Evolutionary conservation across 2,329 filamentous ascomycete genomes (phyloP), one percentile per base, ranked within the genome.

Genomic region (Epicoccum sorghinum): DNA sequence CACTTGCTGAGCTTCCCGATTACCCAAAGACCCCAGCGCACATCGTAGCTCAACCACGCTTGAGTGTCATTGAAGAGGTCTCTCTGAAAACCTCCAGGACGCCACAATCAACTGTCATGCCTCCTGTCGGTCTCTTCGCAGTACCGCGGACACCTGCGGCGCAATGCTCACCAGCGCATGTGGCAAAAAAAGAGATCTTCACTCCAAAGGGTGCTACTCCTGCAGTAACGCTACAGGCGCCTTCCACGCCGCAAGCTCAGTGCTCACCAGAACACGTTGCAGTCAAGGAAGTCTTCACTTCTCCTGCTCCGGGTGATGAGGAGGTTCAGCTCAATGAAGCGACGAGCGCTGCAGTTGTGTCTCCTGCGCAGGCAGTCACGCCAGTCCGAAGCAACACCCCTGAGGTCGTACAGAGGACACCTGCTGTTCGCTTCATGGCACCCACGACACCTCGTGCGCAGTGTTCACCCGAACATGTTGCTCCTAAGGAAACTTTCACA

Each of bases 1-100:
- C 62, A 46, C 52, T 68, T n/a, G 59, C 55, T 50, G 64, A 68
- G 38, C 50, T 68, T 3, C 63, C 66, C 3, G 49, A 54, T 12
- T 55, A 54, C 12, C 57, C 54, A n/a, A 55, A 55, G 33, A 55
- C 55, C 13, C 55, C 58, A 6, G 52, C 51, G 14, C 58, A 57
- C 18, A 50, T 57, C 29, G 22, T 43, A 7, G 14, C 45, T 18
- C 42, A 51, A 29, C 36, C 47, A 7, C 47, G 43, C 12, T 12
- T 56, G 25, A 51, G 53, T 24, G 14, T 55, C 10, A 47, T 56
- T 7, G 47, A 47, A 18, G 53, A 56, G 27, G 53, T 13, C 7
- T 56, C 47, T 9, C 40, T 56, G 43, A 47, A 56, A n/a, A 39
- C 38, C 7, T 42, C 47, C 22, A 33, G 36, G 7, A 47, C 48